Evolutionary conservation across 176 grass and related monocot species (phyloP), one percentile per base, ranked within the genome.

Genomic region (Hordeum marinum): DNA sequence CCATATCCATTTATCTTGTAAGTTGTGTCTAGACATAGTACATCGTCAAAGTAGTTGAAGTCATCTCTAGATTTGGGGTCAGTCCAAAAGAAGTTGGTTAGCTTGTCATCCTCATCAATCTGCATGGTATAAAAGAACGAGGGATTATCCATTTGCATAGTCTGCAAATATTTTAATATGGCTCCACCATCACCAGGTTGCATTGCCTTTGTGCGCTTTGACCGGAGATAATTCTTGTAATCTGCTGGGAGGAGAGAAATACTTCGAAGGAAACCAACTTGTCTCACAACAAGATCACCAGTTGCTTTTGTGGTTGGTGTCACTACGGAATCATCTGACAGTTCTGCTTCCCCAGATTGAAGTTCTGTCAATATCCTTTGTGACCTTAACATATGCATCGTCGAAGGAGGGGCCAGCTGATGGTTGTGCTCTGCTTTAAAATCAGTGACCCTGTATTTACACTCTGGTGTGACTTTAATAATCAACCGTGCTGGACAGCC

Each of bases 1-100:
- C 93, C 96, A 90, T 98, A 98, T 87, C 93, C 96, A 90, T 98
- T 95, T 90, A 95, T 94, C 84, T 89, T 95, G 67, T 92, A 93
- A 79, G 93, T 95, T 58, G 91, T 94, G 83, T 98, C 96, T 70
- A 98, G 83, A 73, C 87, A 95, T 27, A 98, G 65, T 17, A 94
- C 96, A 88, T 98, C 93, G 61, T 77, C n/a, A 2, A 98, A 98
- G 76, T 91, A 82, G 82, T 82, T 93, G 52, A 95, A 98, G 78
- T 98, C 96, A 6, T 77, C 83, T 79, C 91, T 93, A 35, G 96
- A 98, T 85, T 98, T 98, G 85, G 87, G 82, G 85, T 98, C 96
- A 23, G 89, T 89, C 96, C 96, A 98, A 87, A 98, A 95, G 85
- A 98, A 90, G 69, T 98, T 98, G 20, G 96, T 95, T 81, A 98